A percentile compares a stretch with the other conserved stretches of the same genome.
Conservation (phyloP, 306 rosid species). For the Trifolium repens region DNA sequence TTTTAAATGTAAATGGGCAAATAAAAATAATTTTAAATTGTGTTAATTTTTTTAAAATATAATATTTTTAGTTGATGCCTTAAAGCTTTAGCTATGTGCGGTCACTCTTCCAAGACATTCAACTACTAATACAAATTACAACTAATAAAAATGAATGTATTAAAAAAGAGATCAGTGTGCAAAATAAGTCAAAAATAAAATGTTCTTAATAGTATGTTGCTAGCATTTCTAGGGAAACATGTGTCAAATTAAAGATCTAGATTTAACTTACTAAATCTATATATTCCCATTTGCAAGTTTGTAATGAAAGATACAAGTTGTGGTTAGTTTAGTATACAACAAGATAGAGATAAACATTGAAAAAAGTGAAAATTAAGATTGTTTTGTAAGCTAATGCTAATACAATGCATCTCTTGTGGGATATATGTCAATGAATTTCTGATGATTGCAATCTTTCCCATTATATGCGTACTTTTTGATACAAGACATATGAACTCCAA, state of each 20-base stretch:
- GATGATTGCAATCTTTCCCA: conserved; percentile 23
- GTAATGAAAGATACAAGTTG: background rate
- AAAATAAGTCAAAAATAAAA: no score
- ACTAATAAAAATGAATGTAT: no score
- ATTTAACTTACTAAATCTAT: background rate
- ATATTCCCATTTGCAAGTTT: background rate
- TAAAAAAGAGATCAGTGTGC: no score
- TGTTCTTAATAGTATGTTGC: background rate
- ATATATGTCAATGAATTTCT: conserved; percentile 20
- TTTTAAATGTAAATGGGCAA: no score
- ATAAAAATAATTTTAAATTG: no score
- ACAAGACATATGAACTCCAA: conserved; percentile 7
- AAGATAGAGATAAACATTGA: background rate
- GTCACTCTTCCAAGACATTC: no score
- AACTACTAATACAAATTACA: no score
- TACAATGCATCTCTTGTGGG: background rate
- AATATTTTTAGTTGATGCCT: no score
- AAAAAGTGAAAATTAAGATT: background rate
- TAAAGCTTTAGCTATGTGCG: no score
- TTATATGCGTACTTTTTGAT: conserved; percentile 7
- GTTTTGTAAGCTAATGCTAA: background rate
- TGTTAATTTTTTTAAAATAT: no score
- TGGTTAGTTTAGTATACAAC: background rate
- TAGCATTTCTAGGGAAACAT: background rate
- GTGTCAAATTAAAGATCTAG: background rate